Evolutionary conservation across 345 rosid genomes (phyloP).

Genomic region (Populus euphratica): DNA sequence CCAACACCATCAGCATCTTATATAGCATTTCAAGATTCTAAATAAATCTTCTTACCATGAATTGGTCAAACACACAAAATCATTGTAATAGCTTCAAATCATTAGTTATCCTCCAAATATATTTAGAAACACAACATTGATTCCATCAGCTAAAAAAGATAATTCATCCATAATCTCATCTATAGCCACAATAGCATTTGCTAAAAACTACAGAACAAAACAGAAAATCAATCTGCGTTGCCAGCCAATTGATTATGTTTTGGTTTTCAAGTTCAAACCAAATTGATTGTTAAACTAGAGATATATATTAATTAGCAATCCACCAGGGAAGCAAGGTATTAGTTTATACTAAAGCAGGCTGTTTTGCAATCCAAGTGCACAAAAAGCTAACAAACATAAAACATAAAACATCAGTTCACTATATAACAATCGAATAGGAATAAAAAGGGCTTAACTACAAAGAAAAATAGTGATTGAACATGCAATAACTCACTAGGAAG

Average conservation of each 20-base stretch:
- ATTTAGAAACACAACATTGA: background rate
- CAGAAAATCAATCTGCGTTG: constrained; percentile 13
- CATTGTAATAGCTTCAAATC: background rate
- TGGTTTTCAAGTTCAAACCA: constrained; percentile 7
- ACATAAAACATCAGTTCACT: background rate
- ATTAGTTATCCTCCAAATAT: background rate
- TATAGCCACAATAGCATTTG: background rate
- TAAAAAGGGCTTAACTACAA: background rate
- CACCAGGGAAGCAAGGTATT: background rate
- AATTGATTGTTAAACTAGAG: background rate
- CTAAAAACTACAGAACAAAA: background rate
- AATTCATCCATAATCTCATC: constrained; percentile 1
- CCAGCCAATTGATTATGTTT: constrained; percentile 6
- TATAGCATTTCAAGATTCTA: background rate
- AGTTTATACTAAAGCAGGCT: background rate
- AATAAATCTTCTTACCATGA: background rate
- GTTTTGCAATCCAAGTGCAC: background rate
- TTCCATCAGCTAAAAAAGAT: background rate
- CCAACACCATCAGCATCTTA: background rate
- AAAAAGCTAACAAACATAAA: background rate
- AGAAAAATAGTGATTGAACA: background rate
- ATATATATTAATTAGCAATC: background rate
- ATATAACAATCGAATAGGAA: constrained; percentile 5
- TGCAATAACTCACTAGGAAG: constrained; percentile 71
- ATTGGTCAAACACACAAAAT: background rate